Conservation (phyloP, 257 asterid genomes). For the Solanum bulbocastanum region DNA sequence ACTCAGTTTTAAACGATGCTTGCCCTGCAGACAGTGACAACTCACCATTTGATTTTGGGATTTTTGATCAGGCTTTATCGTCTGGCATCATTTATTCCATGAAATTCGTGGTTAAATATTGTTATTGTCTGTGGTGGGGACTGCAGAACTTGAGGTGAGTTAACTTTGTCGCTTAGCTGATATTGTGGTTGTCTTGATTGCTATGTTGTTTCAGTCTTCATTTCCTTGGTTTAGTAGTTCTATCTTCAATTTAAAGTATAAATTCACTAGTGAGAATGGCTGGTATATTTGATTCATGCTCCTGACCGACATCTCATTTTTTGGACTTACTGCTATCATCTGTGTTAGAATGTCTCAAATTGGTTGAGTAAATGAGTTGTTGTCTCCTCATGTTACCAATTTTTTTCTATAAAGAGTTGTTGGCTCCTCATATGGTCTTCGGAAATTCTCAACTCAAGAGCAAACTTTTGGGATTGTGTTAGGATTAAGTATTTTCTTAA, state of each 20-base stretch:
- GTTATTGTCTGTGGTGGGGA: conserved; percentile 99
- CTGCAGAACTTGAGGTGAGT: conserved; percentile 90
- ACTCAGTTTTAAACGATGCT: conserved; percentile 28
- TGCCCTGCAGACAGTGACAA: conserved; percentile 56
- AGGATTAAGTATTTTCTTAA: not conserved
- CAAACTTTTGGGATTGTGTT: not conserved
- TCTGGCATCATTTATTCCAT: conserved; percentile 68
- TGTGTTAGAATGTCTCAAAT: not conserved
- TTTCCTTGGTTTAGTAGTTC: not conserved
- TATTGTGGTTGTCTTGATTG: not conserved
- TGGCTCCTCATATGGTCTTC: not conserved
- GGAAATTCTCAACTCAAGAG: not conserved
- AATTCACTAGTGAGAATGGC: not conserved
- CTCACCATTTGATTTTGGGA: conserved; percentile 85
- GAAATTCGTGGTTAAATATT: conserved; percentile 63
- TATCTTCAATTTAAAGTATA: not conserved
- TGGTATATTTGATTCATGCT: not conserved
- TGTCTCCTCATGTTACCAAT: not conserved
- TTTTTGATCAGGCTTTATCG: conserved; percentile 75
- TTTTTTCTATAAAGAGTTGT: not conserved
- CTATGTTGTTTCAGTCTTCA: not conserved
- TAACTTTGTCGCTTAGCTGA: not conserved
- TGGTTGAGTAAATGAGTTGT: not conserved
- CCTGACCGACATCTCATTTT: not conserved
- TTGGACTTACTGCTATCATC: not conserved